These are phyloP conservation scores for Emergomyces africanus DNA, from an alignment of 2,329 filamentous ascomycete species.

Conservation along the genomic window DNA sequence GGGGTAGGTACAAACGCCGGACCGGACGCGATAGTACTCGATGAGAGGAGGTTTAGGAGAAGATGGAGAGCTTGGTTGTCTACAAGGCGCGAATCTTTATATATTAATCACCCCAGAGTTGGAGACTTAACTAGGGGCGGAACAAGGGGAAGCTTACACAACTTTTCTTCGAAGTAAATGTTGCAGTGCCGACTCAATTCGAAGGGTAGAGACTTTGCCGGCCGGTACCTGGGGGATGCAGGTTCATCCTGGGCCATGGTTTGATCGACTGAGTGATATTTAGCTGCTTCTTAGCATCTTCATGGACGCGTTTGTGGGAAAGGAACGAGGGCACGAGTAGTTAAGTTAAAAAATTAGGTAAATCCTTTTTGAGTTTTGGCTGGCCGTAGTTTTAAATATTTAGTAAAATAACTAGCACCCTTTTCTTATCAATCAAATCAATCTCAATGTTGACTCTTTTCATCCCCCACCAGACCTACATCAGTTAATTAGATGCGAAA, in stretches of 20 bases:
- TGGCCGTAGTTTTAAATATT: too few relatives aligned
- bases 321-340: not conserved
- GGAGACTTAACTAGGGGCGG: not conserved
- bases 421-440: not conserved
- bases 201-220: constrained; percentile 44
- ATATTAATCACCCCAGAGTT: not conserved
- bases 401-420: too few relatives aligned
- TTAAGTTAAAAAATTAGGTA: too few relatives aligned
- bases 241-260: not conserved
- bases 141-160: constrained; percentile 39
- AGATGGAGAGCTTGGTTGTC: constrained; percentile 50
- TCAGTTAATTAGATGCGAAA: too few relatives aligned
- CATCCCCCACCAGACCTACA: not conserved
- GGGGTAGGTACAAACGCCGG: constrained; percentile 55
- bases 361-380: not conserved
- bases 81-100: constrained; percentile 15
- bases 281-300: not conserved
- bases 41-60: constrained; percentile 36
- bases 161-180: constrained; percentile 62
- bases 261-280: not conserved
- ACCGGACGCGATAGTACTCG: constrained; percentile 23
- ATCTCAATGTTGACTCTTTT: not conserved
- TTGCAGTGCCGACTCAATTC: constrained; percentile 54
- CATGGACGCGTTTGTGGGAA: not conserved
- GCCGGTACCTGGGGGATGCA: constrained; percentile 32